Evolutionary conservation across 495 filamentous ascomycete genomes (phyloP).

Genomic region (Filosporella fistucella): DNA sequence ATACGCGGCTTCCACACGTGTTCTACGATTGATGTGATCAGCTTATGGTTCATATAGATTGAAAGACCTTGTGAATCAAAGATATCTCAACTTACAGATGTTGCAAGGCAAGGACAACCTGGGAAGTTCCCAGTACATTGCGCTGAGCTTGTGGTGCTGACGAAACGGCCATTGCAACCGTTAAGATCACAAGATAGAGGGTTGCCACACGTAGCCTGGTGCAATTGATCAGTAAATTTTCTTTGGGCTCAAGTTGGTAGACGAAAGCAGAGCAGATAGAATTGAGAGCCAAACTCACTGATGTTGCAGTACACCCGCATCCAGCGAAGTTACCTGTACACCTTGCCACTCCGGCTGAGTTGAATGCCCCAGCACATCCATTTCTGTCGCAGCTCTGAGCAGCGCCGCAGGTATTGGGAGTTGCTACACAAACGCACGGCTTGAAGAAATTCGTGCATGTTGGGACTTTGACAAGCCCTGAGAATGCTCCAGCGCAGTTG

Average conservation of each 20-base stretch:
- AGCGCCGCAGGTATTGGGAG: conserved; percentile 1
- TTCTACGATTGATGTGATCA: too few species aligned
- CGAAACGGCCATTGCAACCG: conserved; percentile 1
- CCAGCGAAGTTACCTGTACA: conserved; percentile 3
- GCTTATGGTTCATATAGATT: too few species aligned
- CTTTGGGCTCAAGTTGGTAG: not conserved
- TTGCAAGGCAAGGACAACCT: conserved; percentile 1
- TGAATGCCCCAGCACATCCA: conserved; percentile 2
- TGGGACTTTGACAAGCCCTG: not conserved
- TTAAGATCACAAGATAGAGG: conserved; percentile 4
- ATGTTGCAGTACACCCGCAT: not conserved
- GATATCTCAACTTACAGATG: not conserved
- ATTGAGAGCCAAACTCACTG: not conserved
- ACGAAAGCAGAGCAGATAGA: not conserved
- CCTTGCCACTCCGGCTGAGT: conserved; percentile 1
- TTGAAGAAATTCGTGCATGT: not conserved
- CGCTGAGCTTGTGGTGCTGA: not conserved
- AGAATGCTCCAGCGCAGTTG: conserved; percentile 1
- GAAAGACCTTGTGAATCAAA: too few species aligned
- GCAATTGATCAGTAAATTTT: not conserved
- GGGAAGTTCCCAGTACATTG: conserved; percentile 6
- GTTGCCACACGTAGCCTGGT: not conserved
- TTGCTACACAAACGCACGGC: not conserved
- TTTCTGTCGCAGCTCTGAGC: not conserved
- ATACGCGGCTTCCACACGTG: too few species aligned